Conservation (phyloP, 148 eudicot genomes). For the Pouteria glomerata region DNA sequence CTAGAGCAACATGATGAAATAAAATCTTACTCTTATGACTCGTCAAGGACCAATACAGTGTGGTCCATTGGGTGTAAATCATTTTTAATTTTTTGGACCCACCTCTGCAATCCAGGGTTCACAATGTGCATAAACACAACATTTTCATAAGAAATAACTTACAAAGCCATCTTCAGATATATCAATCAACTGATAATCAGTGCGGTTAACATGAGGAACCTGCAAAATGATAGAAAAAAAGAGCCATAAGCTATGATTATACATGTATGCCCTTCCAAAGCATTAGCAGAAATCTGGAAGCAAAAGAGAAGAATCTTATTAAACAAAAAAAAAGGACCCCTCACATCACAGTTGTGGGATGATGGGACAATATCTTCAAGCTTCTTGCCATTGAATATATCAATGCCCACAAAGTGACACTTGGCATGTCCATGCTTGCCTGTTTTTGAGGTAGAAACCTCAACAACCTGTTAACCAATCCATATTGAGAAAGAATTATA, state of each 20-base stretch:
- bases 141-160: conserved; percentile 6
- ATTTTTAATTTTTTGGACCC: too few species aligned
- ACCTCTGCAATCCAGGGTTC: too few species aligned
- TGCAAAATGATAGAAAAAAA: not conserved
- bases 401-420: conserved; percentile 56
- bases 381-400: conserved; percentile 44
- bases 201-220: conserved; percentile 41
- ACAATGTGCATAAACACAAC: not conserved
- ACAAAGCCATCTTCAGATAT: conserved; percentile 44
- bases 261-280: not conserved
- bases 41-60: not conserved
- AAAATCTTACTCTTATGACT: not conserved
- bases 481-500: not conserved
- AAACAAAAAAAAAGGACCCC: not conserved
- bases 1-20: not conserved
- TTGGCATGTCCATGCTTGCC: conserved; percentile 60
- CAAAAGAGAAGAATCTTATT: not conserved
- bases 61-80: too few species aligned
- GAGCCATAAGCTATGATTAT: not conserved
- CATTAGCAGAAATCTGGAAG: not conserved
- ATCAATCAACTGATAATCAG: conserved; percentile 39
- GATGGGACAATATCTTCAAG: conserved; percentile 57
- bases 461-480: conserved; percentile 36
- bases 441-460: conserved; percentile 56
- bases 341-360: conserved; percentile 53